Evolutionary conservation across 169 alveolate species (phyloP).

Genomic region (Theileria parva): DNA sequence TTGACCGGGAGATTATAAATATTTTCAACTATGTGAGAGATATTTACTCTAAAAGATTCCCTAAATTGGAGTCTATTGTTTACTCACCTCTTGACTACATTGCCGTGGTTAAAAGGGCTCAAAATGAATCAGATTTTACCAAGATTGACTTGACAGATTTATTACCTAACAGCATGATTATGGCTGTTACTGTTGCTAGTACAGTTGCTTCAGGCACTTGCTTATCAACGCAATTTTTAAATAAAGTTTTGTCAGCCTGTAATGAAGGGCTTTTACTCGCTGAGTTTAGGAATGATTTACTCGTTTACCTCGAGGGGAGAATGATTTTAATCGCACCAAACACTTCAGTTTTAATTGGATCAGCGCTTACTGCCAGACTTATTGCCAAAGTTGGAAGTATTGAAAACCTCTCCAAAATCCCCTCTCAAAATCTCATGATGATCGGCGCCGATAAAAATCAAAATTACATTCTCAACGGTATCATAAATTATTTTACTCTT

Average conservation of each 20-base stretch:
- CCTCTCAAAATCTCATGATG: constrained; percentile 87
- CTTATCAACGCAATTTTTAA: constrained; percentile 53
- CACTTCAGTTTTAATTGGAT: constrained; percentile 92
- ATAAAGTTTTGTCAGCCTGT: constrained; percentile 64
- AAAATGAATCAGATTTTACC: constrained; percentile 77
- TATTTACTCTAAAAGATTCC: constrained; percentile 81
- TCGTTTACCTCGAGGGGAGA: constrained; percentile 84
- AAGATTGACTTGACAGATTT: constrained; percentile 78
- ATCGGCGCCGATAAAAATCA: constrained; percentile 71
- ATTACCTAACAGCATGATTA: constrained; percentile 83
- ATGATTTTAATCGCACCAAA: constrained; percentile 95
- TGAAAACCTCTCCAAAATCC: constrained; percentile 89
- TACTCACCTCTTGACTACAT: constrained; percentile 83
- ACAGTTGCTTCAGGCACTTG: constrained; percentile 78
- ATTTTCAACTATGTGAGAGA: constrained; percentile 81
- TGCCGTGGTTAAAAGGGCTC: constrained; percentile 83
- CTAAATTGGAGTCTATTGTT: constrained; percentile 86
- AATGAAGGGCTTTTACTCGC: constrained; percentile 75
- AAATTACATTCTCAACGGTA: not conserved
- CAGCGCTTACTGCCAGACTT: constrained; percentile 95
- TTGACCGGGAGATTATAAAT: constrained; percentile 80
- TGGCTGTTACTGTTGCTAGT: constrained; percentile 88
- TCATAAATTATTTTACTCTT: not conserved
- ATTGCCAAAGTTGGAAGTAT: constrained; percentile 94
- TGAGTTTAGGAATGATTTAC: constrained; percentile 62